Conservation (phyloP, 176 grass and related monocot species). For the Tillandsia fasciculata region DNA sequence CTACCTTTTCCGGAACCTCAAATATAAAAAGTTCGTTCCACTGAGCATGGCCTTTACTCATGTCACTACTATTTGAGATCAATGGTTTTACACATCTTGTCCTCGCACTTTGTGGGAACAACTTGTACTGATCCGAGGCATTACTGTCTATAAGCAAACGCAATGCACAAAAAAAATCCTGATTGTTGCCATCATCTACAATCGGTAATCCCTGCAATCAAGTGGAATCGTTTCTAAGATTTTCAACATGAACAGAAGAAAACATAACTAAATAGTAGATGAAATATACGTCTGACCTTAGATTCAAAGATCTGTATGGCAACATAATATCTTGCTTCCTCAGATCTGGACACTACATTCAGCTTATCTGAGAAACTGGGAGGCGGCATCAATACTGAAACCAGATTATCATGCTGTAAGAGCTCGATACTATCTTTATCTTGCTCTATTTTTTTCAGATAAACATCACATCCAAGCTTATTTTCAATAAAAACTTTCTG, state of each 20-base stretch:
- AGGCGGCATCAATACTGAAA: conserved; percentile 75
- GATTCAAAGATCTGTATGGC: conserved; percentile 86
- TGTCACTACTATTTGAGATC: conserved; percentile 25
- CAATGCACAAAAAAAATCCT: conserved; percentile 91
- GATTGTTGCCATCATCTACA: conserved; percentile 85
- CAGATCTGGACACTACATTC: conserved; percentile 57
- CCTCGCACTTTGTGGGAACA: conserved; percentile 96
- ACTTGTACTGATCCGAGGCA: conserved; percentile 77
- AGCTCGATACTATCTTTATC: conserved; percentile 35
- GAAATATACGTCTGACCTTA: conserved; percentile 35
- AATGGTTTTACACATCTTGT: conserved; percentile 89
- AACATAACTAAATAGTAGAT: neutral
- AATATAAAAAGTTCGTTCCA: conserved; percentile 99
- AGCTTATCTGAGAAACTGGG: conserved; percentile 81
- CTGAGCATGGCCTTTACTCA: conserved; percentile 35
- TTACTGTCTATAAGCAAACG: conserved; percentile 71
- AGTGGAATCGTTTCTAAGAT: neutral
- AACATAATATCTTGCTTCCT: conserved; percentile 86
- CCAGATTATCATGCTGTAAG: conserved; percentile 53
- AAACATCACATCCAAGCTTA: conserved; percentile 91
- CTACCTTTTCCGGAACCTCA: conserved; percentile 93
- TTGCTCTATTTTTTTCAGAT: conserved; percentile 68
- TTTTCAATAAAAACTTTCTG: conserved; percentile 86
- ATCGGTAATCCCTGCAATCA: conserved; percentile 63
- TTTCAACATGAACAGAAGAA: neutral